phyloP scores from a whole-genome alignment of 345 rosid species.

The Salix brachista region DNA sequence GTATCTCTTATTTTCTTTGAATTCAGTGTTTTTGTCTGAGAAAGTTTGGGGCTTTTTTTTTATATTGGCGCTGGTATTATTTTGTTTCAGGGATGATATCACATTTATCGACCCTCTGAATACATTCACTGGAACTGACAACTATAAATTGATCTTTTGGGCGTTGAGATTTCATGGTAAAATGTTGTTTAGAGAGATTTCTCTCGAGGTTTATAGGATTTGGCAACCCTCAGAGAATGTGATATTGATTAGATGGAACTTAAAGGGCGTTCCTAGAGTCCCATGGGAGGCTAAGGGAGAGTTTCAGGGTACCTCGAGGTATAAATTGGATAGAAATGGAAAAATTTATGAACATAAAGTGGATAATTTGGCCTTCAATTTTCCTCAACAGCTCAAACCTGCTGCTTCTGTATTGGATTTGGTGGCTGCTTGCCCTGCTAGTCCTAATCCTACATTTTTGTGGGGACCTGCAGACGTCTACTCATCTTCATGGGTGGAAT shows the following conservation, averaged over 20 bases:
- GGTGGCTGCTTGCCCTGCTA: constrained; percentile 77
- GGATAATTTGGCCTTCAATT: constrained; percentile 85
- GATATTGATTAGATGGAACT: constrained; percentile 86
- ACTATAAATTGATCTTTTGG: constrained; percentile 84
- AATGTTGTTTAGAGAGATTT: constrained; percentile 70
- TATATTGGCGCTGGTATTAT: not conserved
- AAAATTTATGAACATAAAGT: constrained; percentile 88
- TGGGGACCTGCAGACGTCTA: constrained; percentile 52
- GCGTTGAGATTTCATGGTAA: constrained; percentile 86
- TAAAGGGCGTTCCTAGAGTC: constrained; percentile 81
- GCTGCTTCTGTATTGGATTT: constrained; percentile 75
- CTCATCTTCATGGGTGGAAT: constrained; percentile 69
- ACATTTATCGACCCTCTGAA: constrained; percentile 74
- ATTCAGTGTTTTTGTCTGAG: not conserved
- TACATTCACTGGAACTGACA: constrained; percentile 74
- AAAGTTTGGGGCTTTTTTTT: not conserved
- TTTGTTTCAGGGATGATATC: constrained; percentile 66
- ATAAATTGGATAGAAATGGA: constrained; percentile 79
- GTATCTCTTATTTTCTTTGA: constrained; percentile 3
- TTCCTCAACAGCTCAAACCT: constrained; percentile 67
- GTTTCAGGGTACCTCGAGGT: constrained; percentile 87
- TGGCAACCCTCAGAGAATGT: constrained; percentile 98
- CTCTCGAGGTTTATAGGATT: constrained; percentile 70
- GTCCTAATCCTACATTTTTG: constrained; percentile 79
- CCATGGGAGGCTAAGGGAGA: constrained; percentile 97